These are phyloP conservation scores for Globisporangium radiosum DNA, from an alignment of 352 stramenopile species.

Conservation along the genomic window DNA sequence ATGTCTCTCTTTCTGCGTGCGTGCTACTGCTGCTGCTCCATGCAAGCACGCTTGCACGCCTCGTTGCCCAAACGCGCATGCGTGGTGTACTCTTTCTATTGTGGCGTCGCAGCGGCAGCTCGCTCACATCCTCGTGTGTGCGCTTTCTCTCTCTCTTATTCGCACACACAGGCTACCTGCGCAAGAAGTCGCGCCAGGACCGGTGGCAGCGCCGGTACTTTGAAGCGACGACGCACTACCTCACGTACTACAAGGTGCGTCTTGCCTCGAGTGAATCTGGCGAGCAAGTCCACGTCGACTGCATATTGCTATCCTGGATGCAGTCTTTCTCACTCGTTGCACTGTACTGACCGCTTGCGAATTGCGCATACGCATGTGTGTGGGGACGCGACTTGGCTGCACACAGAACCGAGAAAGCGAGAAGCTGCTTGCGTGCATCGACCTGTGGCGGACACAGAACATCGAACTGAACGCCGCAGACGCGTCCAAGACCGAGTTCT, in stretches of 20 bases:
- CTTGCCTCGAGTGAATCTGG: too few species aligned
- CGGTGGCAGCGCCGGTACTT: slow-evolving; percentile 97
- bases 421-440: slow-evolving; percentile 84
- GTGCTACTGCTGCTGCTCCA: too few species aligned
- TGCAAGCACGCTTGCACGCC: neutral
- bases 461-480: slow-evolving; percentile 65
- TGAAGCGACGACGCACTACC: slow-evolving; percentile 95
- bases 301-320: too few species aligned
- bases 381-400: too few species aligned
- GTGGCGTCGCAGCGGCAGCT: neutral
- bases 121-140: neutral
- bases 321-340: too few species aligned
- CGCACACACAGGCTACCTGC: slow-evolving; percentile 77
- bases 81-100: neutral
- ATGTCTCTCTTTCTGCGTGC: too few species aligned
- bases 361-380: neutral
- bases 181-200: slow-evolving; percentile 90
- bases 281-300: too few species aligned
- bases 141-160: neutral
- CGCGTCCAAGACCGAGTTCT: slow-evolving; percentile 66
- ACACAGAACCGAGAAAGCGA: slow-evolving; percentile 74
- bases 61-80: neutral
- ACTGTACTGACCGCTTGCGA: neutral
- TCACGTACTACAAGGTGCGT: slow-evolving; percentile 97
- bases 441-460: slow-evolving; percentile 79